phyloP scores from a whole-genome alignment of 78 protist genomes.

The Creolimax fragrantissima region DNA sequence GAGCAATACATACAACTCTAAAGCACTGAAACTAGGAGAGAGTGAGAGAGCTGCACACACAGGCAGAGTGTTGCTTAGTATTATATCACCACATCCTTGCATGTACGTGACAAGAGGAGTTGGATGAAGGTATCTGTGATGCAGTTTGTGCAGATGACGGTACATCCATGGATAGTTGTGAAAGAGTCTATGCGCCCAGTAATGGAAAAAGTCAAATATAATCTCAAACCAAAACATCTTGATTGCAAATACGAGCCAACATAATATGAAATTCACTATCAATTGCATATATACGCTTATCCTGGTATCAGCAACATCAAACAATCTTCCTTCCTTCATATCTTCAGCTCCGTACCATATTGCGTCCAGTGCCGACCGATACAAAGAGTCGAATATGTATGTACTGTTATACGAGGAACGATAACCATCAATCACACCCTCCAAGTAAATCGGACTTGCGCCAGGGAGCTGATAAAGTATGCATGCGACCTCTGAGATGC shows the following conservation, averaged over 20 bases:
- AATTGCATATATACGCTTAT: not conserved
- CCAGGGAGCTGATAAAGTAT: not conserved
- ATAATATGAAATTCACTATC: not conserved
- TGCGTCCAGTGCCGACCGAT: too few relatives aligned
- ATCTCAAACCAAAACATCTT: not conserved
- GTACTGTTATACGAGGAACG: not conserved
- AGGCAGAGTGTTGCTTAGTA: not conserved
- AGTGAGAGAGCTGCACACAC: not conserved
- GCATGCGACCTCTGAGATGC: not conserved
- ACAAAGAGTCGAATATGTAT: too few relatives aligned
- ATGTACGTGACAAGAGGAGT: not conserved
- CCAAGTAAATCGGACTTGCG: not conserved
- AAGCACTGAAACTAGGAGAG: not conserved
- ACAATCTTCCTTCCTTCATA: not conserved
- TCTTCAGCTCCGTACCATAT: too few relatives aligned
- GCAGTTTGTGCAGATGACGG: conserved; percentile 6
- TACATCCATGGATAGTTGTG: not conserved
- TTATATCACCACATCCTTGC: not conserved
- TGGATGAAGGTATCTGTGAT: conserved; percentile 1
- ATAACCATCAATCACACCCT: not conserved
- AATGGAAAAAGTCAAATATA: not conserved
- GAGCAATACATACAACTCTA: not conserved
- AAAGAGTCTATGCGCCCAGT: not conserved
- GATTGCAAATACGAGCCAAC: not conserved
- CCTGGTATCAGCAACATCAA: not conserved